These are phyloP conservation scores for Pichia scutulata DNA, from an alignment of 805 yeast genomes.

Conservation along the genomic window DNA sequence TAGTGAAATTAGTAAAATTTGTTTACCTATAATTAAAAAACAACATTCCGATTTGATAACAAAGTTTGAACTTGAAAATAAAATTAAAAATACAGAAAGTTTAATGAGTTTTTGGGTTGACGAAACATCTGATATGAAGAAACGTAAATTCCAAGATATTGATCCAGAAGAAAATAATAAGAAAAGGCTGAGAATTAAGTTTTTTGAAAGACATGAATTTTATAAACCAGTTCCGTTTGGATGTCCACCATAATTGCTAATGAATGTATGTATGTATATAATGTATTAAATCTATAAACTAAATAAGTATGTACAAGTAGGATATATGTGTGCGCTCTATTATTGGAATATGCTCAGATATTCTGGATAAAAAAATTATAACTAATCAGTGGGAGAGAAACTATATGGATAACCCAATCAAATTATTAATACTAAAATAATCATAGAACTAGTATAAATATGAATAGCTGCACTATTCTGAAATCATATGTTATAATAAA, in stretches of 20 bases:
- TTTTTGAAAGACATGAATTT: constrained; percentile 28
- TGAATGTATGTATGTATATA: neutral
- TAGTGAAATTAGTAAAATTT: constrained; percentile 4
- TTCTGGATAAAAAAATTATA: no score
- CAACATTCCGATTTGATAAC: neutral
- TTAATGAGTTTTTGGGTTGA: constrained; percentile 20
- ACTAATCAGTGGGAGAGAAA: no score
- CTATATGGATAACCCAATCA: neutral
- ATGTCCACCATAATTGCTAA: constrained; percentile 7
- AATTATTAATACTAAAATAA: no score
- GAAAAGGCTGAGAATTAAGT: neutral
- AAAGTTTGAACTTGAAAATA: constrained; percentile 5
- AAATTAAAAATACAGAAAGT: constrained; percentile 12
- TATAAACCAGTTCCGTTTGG: constrained; percentile 59
- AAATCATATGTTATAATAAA: no score
- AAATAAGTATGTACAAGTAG: neutral
- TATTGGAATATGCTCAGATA: no score
- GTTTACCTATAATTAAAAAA: neutral
- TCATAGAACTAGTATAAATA: neutral
- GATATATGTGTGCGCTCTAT: neutral
- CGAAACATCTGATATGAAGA: constrained; percentile 1
- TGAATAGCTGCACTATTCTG: no score
- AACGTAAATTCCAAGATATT: constrained; percentile 4
- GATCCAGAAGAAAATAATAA: constrained; percentile 2
- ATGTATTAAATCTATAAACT: neutral